Base-by-base conservation (phyloP, 257 asterid species). In the Oldenlandia corymbosa region DNA sequence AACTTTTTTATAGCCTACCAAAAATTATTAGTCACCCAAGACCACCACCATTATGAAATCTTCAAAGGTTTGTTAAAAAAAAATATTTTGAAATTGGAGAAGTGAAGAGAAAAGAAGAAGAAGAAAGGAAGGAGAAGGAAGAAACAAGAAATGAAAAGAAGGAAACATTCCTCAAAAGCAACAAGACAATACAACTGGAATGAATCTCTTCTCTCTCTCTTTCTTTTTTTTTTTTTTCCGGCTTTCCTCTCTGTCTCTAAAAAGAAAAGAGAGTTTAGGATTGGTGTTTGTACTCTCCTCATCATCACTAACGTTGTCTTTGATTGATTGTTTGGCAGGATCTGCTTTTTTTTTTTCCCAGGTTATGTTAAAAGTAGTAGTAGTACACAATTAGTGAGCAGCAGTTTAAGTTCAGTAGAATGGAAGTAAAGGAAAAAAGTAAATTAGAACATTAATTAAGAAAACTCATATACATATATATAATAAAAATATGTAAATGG, bases 161-260 rank as follows among this genome's bases (percentile, higher is more conserved):
- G 39, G 30, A 43, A 43, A 43, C 64, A 75, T 59, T 58, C 80
- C 77, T 75, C 68, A 79, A 76, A 75, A 79, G 81, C 75, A 75
- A 69, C 81, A 28, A 62, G 67, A 75, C 61, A 56, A 27, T 48
- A 76, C 77, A 79, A 79, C 81, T 75, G 72, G 74, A 18, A 69
- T 69, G 84, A 69, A 73, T 75, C 84, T 68, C 73, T 49, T 26
- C 60, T 54, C 53, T 62, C 26, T 71, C 49, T 43, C 39, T 34
- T 34, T 34, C 39, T 34, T 26, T 56, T 54, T 47, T 62, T 26
- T 71, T 50, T 43, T 9, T 34, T 34, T 34, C 39, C 9, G 20
- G 45, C 76, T 51, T 58, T 58, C 58, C 24, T 49, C n/a, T n/a
- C n/a, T n/a, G n/a, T 48, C 48, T 58, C 64, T 23, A 52, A 17